phyloP scores from a whole-genome alignment of 345 rosid species.

The Linum tenue region DNA sequence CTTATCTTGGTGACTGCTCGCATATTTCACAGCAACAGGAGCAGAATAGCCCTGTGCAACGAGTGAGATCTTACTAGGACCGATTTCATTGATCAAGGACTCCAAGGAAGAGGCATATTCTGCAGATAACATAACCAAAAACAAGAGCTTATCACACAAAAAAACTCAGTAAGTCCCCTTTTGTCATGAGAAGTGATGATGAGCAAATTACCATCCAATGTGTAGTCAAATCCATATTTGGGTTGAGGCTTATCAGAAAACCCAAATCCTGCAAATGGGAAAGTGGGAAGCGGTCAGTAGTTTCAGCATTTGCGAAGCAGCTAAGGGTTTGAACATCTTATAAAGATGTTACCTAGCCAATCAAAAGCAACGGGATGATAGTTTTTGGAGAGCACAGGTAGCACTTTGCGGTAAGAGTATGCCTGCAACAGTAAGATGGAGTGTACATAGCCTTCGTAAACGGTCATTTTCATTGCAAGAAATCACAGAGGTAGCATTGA shows the following conservation, averaged over 20 bases:
- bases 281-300: background rate
- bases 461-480: background rate
- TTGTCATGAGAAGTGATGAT: slow-evolving; percentile 2
- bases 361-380: slow-evolving; percentile 78
- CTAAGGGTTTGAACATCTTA: background rate
- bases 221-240: slow-evolving; percentile 82
- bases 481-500: background rate
- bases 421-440: slow-evolving; percentile 33
- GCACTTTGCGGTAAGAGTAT: slow-evolving; percentile 77
- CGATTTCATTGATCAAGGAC: slow-evolving; percentile 54
- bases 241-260: slow-evolving; percentile 99
- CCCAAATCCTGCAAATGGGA: slow-evolving; percentile 56
- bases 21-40: slow-evolving; percentile 64
- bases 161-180: background rate
- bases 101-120: slow-evolving; percentile 77
- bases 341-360: slow-evolving; percentile 55
- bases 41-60: slow-evolving; percentile 91
- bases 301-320: background rate
- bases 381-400: slow-evolving; percentile 61
- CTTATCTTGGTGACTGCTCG: slow-evolving; percentile 56
- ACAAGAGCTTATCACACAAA: background rate
- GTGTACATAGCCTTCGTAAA: background rate
- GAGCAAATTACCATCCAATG: slow-evolving; percentile 51
- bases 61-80: slow-evolving; percentile 42
- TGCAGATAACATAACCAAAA: slow-evolving; percentile 13